These are phyloP conservation scores for Teratosphaeria pseudoeucalypti DNA, from an alignment of 2,329 filamentous ascomycete genomes.

Conservation along the genomic window DNA sequence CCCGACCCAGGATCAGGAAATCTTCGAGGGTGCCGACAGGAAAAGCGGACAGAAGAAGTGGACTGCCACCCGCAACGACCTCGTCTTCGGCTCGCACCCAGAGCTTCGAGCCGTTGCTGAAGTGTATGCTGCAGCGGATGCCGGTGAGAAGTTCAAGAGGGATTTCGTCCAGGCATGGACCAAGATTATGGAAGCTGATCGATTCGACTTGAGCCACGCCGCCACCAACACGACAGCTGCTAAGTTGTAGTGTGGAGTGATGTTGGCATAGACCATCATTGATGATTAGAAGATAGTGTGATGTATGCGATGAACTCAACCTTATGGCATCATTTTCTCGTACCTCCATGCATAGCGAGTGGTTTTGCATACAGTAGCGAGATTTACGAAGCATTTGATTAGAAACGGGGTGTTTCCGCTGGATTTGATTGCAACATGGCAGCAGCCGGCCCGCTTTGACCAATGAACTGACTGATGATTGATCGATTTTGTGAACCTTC, in stretches of 20 bases:
- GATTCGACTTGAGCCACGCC: constrained; percentile 46
- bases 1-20: constrained; percentile 41
- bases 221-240: neutral
- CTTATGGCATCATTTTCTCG: too few relatives aligned
- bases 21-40: constrained; percentile 55
- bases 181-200: constrained; percentile 66
- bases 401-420: too few relatives aligned
- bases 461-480: too few relatives aligned
- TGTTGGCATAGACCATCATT: neutral
- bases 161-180: constrained; percentile 63
- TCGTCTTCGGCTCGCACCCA: constrained; percentile 63
- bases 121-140: constrained; percentile 55
- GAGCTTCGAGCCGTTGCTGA: constrained; percentile 63
- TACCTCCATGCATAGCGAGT: too few relatives aligned
- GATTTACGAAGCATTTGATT: too few relatives aligned
- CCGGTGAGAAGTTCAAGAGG: constrained; percentile 53
- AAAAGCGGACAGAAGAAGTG: constrained; percentile 57
- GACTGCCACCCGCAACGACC: constrained; percentile 57
- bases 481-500: too few relatives aligned
- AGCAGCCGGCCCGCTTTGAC: too few relatives aligned
- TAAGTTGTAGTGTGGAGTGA: neutral
- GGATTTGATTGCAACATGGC: too few relatives aligned
- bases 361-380: too few relatives aligned
- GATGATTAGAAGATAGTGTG: neutral
- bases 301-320: neutral